phyloP scores from a whole-genome alignment of 2,329 filamentous ascomycete species.

The Ophiocordyceps australis region DNA sequence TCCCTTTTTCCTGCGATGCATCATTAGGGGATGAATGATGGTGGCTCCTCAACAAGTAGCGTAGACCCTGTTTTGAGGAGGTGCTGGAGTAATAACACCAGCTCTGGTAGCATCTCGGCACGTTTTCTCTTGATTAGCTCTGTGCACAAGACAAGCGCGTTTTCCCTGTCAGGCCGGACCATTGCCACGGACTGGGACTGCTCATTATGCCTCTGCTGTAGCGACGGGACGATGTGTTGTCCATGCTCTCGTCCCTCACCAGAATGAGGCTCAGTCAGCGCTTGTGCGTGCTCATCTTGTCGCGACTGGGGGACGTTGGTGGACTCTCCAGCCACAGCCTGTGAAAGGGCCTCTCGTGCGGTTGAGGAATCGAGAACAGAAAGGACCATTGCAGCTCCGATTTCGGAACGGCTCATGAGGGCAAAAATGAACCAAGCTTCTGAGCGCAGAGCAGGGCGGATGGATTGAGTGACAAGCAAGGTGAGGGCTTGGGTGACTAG shows the following conservation, averaged over 20 bases:
- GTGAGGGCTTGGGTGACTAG: constrained; percentile 23
- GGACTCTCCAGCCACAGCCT: constrained; percentile 35
- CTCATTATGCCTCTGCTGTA: too few relatives aligned
- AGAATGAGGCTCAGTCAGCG: too few relatives aligned
- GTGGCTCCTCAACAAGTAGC: too few relatives aligned
- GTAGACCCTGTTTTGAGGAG: too few relatives aligned
- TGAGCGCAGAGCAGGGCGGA: constrained; percentile 39
- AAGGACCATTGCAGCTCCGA: constrained; percentile 27
- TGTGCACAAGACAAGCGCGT: constrained; percentile 38
- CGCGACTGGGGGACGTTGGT: too few relatives aligned
- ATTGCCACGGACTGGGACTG: too few relatives aligned
- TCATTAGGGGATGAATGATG: too few relatives aligned
- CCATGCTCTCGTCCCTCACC: too few relatives aligned
- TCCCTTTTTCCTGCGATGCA: too few relatives aligned
- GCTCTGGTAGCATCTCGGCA: constrained; percentile 18
- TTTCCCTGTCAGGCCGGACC: constrained; percentile 44
- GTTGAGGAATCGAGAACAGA: constrained; percentile 21
- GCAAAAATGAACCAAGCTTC: constrained; percentile 46
- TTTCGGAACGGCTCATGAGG: constrained; percentile 32
- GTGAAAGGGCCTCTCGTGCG: constrained; percentile 23
- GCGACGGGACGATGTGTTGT: too few relatives aligned
- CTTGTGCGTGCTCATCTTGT: too few relatives aligned
- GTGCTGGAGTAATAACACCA: constrained; percentile 22
- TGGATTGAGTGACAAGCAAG: constrained; percentile 35
- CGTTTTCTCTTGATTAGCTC: constrained; percentile 30